Conservation (phyloP, 2,329 filamentous ascomycete genomes). For the Lizonia empirigonia region DNA sequence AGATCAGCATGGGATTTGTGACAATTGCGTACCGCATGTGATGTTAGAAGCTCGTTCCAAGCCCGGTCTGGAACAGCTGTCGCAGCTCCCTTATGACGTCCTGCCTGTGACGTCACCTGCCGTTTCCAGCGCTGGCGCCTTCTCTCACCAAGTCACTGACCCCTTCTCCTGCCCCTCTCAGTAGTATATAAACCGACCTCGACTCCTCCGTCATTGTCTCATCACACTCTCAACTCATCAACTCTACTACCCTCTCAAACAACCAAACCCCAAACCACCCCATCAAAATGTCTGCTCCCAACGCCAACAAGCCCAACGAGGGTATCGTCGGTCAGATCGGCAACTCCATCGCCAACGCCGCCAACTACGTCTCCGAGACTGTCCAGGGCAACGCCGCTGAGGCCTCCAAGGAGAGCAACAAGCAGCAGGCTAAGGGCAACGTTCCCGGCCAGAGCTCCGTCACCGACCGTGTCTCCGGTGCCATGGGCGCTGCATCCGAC, state of each 20-base stretch:
- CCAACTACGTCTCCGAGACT: conserved; percentile 71
- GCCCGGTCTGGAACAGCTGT: conserved; percentile 16
- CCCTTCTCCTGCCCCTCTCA: conserved; percentile 8
- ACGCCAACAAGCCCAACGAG: conserved; percentile 52
- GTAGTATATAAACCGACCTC: conserved; percentile 24
- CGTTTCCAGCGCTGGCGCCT: conserved; percentile 9
- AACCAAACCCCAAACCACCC: conserved; percentile 17
- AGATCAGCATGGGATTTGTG: conserved; percentile 19
- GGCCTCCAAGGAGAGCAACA: conserved; percentile 72
- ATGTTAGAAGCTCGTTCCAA: conserved; percentile 13
- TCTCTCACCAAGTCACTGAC: conserved; percentile 13
- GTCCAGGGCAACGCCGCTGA: conserved; percentile 62
- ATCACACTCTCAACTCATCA: conserved; percentile 25
- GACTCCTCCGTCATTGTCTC: conserved; percentile 15
- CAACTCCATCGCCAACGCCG: conserved; percentile 60
- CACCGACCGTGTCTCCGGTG: conserved; percentile 60
- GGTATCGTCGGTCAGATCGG: conserved; percentile 50
- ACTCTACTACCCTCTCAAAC: conserved; percentile 18
- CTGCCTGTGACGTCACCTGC: conserved; percentile 13
- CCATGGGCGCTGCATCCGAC: conserved; percentile 58
- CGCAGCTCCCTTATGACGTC: conserved; percentile 11
- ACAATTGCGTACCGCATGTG: conserved; percentile 18
- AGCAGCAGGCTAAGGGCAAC: conserved; percentile 64
- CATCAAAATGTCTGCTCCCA: conserved; percentile 52
- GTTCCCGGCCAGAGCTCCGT: conserved; percentile 48